Evolutionary conservation across 1,284 basidiomycete species (phyloP), one percentile per base, ranked within the genome.

Genomic region (Sporisorium sorghi): DNA sequence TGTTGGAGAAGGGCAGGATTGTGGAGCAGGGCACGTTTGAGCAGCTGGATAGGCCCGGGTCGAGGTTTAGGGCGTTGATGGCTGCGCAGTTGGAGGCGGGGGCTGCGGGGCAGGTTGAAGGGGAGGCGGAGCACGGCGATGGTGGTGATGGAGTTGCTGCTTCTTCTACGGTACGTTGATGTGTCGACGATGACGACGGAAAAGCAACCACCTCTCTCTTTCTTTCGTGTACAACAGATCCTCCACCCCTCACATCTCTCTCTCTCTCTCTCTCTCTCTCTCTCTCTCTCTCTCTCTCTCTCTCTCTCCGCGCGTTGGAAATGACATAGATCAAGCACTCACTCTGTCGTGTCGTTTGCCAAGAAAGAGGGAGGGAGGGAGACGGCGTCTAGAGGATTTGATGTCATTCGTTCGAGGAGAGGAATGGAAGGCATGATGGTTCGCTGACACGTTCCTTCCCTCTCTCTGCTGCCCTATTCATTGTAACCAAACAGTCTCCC

Each of bases 11-110:
- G n/a, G 87, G 87, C 12, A 73, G 65, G 21, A 85, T 87, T 6
- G 86, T 83, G 6, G 87, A 87, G 78, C 84, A 85, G 57, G 86
- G 87, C 8, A 78, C 83, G 12, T 87, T 86, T 69, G 85, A 86
- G 49, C 83, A 86, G 52, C 77, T 87, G n/a, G 81, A 84, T 53
- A 42, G 66, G 23, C 78, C 81, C 0, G 83, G 83, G 4, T 59
- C 58, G 2, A 61, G 72, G 39, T 84, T 84, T 52, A 61, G 82
- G 14, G 48, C 54, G 37, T 57, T 84, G 42, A 83, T 84, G 79
- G 76, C 78, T 21, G 76, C 81, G 26, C 83, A 84, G 64, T 58
- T 84, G 37, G 70, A 78, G 51, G 63, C 56, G 28, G 51, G 40
- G 12, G 55, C 55, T 8, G 69, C 49, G 12, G 47, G 33, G 5